phyloP scores from a whole-genome alignment of 352 stramenopile species.

The Lagenidium sp. region DNA sequence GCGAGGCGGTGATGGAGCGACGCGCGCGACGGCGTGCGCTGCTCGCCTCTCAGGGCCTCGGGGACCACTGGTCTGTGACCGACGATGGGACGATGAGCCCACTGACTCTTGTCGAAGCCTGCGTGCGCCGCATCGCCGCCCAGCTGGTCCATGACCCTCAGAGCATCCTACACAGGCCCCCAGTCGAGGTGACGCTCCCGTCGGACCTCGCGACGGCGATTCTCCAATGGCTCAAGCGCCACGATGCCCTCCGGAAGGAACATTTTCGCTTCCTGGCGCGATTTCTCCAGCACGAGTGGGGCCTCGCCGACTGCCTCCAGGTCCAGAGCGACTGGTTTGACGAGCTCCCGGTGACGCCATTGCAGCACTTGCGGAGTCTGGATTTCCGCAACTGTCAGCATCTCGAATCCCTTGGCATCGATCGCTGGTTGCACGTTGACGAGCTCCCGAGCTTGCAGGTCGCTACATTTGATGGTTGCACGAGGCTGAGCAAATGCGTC shows the following conservation, averaged over 20 bases:
- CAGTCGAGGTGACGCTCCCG: constrained; percentile 5
- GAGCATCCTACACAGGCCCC: constrained; percentile 15
- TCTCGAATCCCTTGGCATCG: constrained; percentile 37
- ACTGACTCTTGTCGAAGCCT: constrained; percentile 46
- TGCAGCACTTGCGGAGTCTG: constrained; percentile 47
- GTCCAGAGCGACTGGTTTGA: constrained; percentile 66
- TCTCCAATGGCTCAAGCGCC: constrained; percentile 39
- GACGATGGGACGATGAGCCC: constrained; percentile 24
- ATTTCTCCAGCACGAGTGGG: constrained; percentile 54
- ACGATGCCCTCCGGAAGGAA: constrained; percentile 40
- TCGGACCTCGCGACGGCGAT: constrained; percentile 30
- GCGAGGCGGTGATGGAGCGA: too few relatives aligned
- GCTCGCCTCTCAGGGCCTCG: constrained; percentile 27
- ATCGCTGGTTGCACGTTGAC: constrained; percentile 20
- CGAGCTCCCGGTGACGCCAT: constrained; percentile 21
- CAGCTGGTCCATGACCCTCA: constrained; percentile 28
- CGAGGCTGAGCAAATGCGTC: constrained; percentile 24
- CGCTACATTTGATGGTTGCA: constrained; percentile 45
- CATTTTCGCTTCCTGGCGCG: constrained; percentile 45
- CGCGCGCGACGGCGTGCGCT: too few relatives aligned
- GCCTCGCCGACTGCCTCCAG: constrained; percentile 30
- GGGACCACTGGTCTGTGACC: constrained; percentile 41
- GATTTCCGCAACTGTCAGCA: constrained; percentile 45
- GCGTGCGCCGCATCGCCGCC: constrained; percentile 38
- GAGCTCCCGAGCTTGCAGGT: constrained; percentile 40